Evolutionary conservation across 2,329 filamentous ascomycete species (phyloP), one percentile per base, ranked within the genome.

Genomic region (Apiospora sp.): DNA sequence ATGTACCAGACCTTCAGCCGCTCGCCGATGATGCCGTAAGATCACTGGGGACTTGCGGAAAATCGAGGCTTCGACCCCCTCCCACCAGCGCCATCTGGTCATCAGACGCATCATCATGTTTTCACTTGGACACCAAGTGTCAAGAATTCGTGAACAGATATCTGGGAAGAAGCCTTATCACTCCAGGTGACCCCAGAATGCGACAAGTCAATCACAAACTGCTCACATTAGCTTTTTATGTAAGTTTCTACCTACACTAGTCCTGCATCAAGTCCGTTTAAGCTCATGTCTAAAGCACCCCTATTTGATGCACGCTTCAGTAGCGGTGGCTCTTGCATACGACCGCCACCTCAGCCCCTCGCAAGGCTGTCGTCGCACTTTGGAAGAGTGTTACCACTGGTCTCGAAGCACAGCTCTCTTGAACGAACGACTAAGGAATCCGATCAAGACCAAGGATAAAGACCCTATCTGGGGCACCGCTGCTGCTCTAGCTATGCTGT

Each of bases 381-480:
- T 81, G 24, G 79, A 83, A 75, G 86, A 87, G 74, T 83, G 81
- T 12, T 84, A 84, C 64, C 86, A 88, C 77, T 82, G 81, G 78
- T 83, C 81, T 19, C 83, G 82, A 72, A 82, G 82, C 75, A 85
- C 82, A 46, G 72, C 73, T 4, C 82, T 86, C 2, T 78, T 87
- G 30, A 84, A 84, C 70, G 78, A 74, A 16, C 79, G 80, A 34
- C 54, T 87, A 14, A 76, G 71, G 4, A 72, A 81, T 12, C 80
- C 82, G 0, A 81, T 86, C 64, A 61, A 76, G 27, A 58, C 76
- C 0, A 72, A 77, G 69, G 83, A 84, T 24, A 85, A 80, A 58
- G 86, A 87, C 73, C 76, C 85, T 16, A 82, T 87, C 4, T 87
- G 86, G 86, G 84, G 80, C 2, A 85, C 84, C 7, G 85, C 85